Percentiles rank a stretch among this genome's conserved stretches.
Evolutionary conservation across 2,329 filamentous ascomycete genomes (phyloP).

Genomic region (Colletotrichum sp.): DNA sequence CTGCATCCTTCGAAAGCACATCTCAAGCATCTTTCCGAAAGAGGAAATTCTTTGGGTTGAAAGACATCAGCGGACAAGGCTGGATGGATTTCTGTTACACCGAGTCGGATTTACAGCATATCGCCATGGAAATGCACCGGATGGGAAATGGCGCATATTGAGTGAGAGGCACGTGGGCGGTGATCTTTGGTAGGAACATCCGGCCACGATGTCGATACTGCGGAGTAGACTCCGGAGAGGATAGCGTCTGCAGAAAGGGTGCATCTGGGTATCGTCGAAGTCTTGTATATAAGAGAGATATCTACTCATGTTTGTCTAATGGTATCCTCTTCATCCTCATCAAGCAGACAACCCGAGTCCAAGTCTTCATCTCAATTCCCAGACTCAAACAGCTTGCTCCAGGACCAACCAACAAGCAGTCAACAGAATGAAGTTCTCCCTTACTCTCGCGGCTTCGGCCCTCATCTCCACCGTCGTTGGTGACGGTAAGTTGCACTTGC

Average conservation of each 20-base stretch:
- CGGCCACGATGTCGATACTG: not conserved
- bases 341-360: constrained; percentile 8
- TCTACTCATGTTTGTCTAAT: not conserved
- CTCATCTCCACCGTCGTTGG: constrained; percentile 14
- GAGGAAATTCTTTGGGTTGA: not conserved
- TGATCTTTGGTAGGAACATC: not conserved
- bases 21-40: not conserved
- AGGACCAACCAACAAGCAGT: not conserved
- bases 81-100: not conserved
- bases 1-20: not conserved
- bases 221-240: not conserved
- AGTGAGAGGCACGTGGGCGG: not conserved
- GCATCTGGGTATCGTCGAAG: not conserved
- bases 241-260: not conserved
- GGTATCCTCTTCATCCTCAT: not conserved
- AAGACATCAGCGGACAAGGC: not conserved
- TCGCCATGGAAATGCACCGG: not conserved
- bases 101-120: not conserved
- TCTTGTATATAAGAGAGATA: not conserved
- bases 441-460: constrained; percentile 15
- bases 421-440: constrained; percentile 19
- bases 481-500: not conserved
- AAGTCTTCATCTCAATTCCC: not conserved
- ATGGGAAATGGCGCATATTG: not conserved
- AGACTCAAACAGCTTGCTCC: not conserved